Evolutionary conservation across 163 green algal genomes (phyloP).

Genomic region (Trebouxiophyceae sp.): DNA sequence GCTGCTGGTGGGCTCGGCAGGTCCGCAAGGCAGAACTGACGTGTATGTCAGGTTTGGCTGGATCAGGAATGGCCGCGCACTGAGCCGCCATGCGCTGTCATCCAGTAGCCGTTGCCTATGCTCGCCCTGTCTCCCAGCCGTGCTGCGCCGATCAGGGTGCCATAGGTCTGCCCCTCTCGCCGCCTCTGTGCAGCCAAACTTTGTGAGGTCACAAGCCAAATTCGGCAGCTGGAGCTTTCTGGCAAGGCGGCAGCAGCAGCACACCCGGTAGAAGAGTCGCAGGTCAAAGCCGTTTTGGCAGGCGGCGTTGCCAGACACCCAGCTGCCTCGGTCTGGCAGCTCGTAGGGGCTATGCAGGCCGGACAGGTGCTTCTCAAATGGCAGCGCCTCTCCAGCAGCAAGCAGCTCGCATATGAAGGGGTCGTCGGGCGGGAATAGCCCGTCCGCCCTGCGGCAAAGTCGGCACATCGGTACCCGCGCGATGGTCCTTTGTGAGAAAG

Average conservation of each 20-base stretch:
- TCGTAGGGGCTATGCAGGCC: constrained; percentile 12
- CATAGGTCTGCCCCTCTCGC: too few species aligned
- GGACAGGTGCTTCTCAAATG: constrained; percentile 46
- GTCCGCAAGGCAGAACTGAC: too few species aligned
- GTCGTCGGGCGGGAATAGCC: constrained; percentile 21
- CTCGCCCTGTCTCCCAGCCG: constrained; percentile 25
- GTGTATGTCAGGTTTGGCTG: too few species aligned
- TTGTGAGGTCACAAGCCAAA: too few species aligned
- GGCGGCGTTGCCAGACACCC: constrained; percentile 25
- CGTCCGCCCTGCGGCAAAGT: constrained; percentile 11
- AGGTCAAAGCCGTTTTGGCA: constrained; percentile 28
- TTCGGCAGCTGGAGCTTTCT: too few species aligned
- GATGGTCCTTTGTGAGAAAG: background rate
- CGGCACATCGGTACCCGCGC: background rate
- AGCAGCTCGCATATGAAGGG: constrained; percentile 11
- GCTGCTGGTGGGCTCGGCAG: too few species aligned
- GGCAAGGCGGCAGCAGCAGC: background rate
- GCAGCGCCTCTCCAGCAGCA: background rate
- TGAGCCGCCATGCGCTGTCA: constrained; percentile 30
- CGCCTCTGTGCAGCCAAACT: too few species aligned
- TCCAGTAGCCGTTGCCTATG: constrained; percentile 30
- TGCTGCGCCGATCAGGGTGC: constrained; percentile 25
- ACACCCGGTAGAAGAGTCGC: constrained; percentile 33
- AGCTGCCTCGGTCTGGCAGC: constrained; percentile 19
- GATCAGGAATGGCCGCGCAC: background rate